Evolutionary conservation across 352 stramenopile species (phyloP), one percentile per base, ranked within the genome.

Genomic region (Phytophthora meadii): DNA sequence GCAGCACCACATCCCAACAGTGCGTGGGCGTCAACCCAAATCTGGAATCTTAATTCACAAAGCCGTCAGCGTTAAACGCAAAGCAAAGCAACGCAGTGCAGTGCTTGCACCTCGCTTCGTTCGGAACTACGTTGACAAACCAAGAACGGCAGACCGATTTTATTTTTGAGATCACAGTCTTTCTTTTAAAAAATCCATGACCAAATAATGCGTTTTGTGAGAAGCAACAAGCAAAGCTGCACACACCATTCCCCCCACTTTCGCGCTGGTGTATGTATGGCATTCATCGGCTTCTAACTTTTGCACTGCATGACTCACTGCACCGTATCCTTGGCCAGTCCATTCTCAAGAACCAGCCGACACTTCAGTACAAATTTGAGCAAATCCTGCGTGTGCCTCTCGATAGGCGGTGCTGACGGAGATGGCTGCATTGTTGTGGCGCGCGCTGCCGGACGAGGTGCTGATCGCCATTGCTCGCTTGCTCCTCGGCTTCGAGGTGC

Each of bases 401-500:
- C 12, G 22, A 19, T 30, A 22, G 56, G 24, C 28, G 28, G 19
- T 27, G 45, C 44, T 57, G 60, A 46, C 24, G 8, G 50, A 25
- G 40, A 68, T 72, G 57, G 56, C 42, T 67, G 45, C 51, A 46
- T 15, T 57, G 41, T 58, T 12, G 47, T 60, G 48, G 54, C 42
- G 45, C 11, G 17, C 36, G 49, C 57, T 81, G 37, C 70, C 57
- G 1, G 41, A 57, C 37, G 72, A 81, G 17, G 53, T 72, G 24
- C 42, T 76, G 37, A n/a, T 9, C n/a, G 32, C 61, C 12, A 34
- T 76, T 41, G 46, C 56, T 40, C 47, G 51, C 42, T 54, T 70
- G 24, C 63, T 76, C 22, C 36, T 55, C 27, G 68, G 62, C 24
- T 34, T 72, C 27, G 69, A 81, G 12, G 42, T 79, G 22, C 27